A percentile compares a stretch with the other conserved stretches of the same genome.
These are phyloP conservation scores for Vitis cinerea DNA, from an alignment of 164 flowering plant species.

Conservation along the genomic window DNA sequence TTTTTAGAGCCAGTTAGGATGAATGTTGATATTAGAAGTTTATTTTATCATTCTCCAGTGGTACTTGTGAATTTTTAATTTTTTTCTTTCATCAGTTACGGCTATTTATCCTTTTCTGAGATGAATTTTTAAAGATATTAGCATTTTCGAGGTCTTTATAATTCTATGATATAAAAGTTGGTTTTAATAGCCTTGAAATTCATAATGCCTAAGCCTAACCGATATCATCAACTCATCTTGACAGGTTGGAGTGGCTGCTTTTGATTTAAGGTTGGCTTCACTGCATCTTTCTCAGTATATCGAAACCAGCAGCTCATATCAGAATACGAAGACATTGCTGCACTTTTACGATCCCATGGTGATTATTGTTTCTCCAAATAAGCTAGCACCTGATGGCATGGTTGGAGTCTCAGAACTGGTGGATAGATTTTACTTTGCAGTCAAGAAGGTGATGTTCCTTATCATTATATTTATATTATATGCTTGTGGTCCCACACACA, in stretches of 20 bases:
- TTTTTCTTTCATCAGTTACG: neutral
- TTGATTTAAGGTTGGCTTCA: constrained; percentile 90
- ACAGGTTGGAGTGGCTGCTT: constrained; percentile 97
- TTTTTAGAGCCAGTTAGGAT: neutral
- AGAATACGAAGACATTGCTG: constrained; percentile 86
- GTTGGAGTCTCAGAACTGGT: constrained; percentile 87
- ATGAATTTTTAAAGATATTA: neutral
- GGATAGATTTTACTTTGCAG: constrained; percentile 56
- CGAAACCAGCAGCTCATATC: constrained; percentile 94
- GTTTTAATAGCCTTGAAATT: neutral
- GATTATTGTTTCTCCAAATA: constrained; percentile 86
- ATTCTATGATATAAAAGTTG: neutral
- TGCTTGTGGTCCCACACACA: neutral
- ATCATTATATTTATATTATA: no score
- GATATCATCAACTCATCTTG: constrained; percentile 3
- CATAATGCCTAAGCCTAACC: neutral
- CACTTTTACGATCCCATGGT: constrained; percentile 89
- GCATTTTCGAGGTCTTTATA: neutral
- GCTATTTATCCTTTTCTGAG: neutral
- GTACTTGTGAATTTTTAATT: neutral
- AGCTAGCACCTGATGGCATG: constrained; percentile 88
- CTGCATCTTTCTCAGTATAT: constrained; percentile 96
- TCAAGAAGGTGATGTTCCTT: constrained; percentile 62
- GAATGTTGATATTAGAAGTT: neutral
- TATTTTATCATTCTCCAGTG: neutral